A percentile compares a stretch with the other conserved stretches of the same genome.
These are phyloP conservation scores for Grosmannia penicillata DNA, from an alignment of 2,329 filamentous ascomycete species.

Conservation along the genomic window DNA sequence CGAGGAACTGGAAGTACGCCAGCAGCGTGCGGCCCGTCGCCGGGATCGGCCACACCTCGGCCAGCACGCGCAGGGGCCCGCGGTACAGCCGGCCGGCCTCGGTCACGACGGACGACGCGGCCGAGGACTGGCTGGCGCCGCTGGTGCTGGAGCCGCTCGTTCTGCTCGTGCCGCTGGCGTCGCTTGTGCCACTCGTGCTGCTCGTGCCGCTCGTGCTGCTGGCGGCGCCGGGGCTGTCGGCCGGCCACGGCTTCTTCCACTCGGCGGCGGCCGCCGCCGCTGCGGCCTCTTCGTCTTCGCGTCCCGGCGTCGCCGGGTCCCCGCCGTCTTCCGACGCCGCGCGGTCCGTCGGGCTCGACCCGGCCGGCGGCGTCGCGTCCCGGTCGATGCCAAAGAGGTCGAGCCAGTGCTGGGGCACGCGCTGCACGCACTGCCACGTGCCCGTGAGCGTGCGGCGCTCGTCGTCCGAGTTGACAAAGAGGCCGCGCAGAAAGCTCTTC, in stretches of 20 bases:
- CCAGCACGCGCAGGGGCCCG: conserved; percentile 9
- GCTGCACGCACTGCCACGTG: conserved; percentile 8
- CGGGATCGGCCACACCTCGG: conserved; percentile 8
- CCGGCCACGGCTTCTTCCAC: too few species aligned
- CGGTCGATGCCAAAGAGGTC: conserved; percentile 9
- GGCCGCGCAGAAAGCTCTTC: conserved; percentile 6
- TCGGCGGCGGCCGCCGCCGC: too few species aligned
- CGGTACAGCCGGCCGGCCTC: conserved; percentile 10
- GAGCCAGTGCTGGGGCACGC: conserved; percentile 10
- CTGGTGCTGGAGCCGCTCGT: not conserved
- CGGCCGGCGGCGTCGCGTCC: not conserved
- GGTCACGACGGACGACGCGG: not conserved
- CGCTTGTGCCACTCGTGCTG: not conserved
- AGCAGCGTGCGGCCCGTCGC: conserved; percentile 8
- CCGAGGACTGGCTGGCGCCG: not conserved
- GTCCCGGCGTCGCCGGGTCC: not conserved
- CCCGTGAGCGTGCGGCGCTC: conserved; percentile 9
- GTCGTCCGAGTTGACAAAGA: conserved; percentile 10
- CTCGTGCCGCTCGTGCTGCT: not conserved
- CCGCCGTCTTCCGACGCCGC: conserved; percentile 1
- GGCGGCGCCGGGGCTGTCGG: not conserved
- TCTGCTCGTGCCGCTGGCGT: not conserved
- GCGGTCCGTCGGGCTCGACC: not conserved
- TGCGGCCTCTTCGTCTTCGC: too few species aligned
- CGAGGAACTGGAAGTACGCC: conserved; percentile 11